A percentile compares a stretch with the other conserved stretches of the same genome.
Conservation (phyloP, 1,284 basidiomycete genomes). For the Cryptococcus sp. region DNA sequence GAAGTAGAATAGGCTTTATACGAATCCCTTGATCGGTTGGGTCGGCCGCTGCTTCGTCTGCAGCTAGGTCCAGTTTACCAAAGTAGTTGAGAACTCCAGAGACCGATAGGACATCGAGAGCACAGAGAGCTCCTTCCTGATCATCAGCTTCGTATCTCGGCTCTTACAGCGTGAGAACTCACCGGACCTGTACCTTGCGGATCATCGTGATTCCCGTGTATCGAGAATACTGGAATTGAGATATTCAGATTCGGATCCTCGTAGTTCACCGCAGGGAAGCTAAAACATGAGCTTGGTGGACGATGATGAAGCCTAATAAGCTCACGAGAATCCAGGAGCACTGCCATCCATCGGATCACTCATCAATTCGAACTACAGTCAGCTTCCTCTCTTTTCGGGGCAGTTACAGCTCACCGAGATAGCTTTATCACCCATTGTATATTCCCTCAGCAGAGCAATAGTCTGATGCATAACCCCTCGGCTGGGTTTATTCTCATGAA, state of each 20-base stretch:
- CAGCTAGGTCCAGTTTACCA: conserved; percentile 65
- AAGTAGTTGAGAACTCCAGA: conserved; percentile 96
- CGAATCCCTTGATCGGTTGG: conserved; percentile 60
- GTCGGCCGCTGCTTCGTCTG: conserved; percentile 58
- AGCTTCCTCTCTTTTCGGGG: neutral
- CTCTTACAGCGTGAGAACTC: conserved; percentile 42
- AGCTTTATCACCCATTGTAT: conserved; percentile 81
- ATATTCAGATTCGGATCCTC: conserved; percentile 96
- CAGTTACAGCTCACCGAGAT: conserved; percentile 47
- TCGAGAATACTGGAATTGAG: conserved; percentile 92
- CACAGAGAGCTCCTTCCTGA: conserved; percentile 90
- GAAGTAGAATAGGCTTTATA: conserved; percentile 82
- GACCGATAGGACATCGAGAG: conserved; percentile 89
- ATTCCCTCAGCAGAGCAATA: conserved; percentile 84
- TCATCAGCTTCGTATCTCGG: conserved; percentile 5
- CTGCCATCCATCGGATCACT: conserved; percentile 89
- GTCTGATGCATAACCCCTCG: conserved; percentile 82
- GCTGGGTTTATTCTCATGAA: conserved; percentile 96
- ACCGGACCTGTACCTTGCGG: conserved; percentile 92
- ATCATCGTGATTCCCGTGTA: conserved; percentile 99
- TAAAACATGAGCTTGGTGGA: conserved; percentile 41
- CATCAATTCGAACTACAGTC: conserved; percentile 69
- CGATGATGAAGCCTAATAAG: conserved; percentile 12
- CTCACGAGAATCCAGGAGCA: conserved; percentile 75
- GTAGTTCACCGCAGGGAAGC: conserved; percentile 95